Base-by-base conservation (phyloP, 2,329 filamentous ascomycete genomes). In the Cryphonectria naterciae region DNA sequence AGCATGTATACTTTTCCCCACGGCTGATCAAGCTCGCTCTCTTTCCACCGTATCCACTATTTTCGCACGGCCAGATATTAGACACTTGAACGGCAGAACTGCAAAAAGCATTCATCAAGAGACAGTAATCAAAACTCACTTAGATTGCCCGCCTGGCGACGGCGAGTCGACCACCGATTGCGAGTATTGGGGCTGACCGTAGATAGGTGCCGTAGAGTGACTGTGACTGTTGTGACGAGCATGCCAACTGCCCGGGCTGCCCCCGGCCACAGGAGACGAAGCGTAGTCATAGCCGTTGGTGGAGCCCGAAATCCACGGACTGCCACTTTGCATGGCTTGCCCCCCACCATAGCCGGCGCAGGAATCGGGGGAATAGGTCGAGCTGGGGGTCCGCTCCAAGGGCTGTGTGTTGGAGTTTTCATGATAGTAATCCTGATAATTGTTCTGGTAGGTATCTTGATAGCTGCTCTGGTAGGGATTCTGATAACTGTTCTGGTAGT, bases 1-100 rank as follows among this genome's bases (percentile, higher is more conserved):
- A 77, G 75, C 85, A 86, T 43, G 74, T 77, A 67, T 81, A 77
- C 8, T 67, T 68, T 35, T 67, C 62, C 19, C 43, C 17, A 6
- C 43, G 62, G 22, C 19, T 67, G 17, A 49, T 39, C 49, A 66
- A 60, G n/a, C 25, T 25, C 37, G 62, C 71, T 28, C 17, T 2
- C 32, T 25, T 28, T 11, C 32, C 25, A 19, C 19, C 6, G 4
- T 32, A 11, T 19, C 5, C 25, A 35, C 28, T 58, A n/a, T 32
- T 28, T 15, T 4, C 1, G 54, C 6, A 32, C 13, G 15, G n/a
- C 8, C 11, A 19, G 54, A 17, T 8, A 35, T 35, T 15, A 32
- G 52, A 56, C 13, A 56, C 6, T 32, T 17, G n/a, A n/a, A 52
- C n/a, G 46, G 19, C 46, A 11, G 4, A 28, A 56, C 13, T 15